A percentile compares a stretch with the other conserved stretches of the same genome.
Evolutionary conservation across 805 yeast species (phyloP).

Genomic region (Yarrowia sp.): DNA sequence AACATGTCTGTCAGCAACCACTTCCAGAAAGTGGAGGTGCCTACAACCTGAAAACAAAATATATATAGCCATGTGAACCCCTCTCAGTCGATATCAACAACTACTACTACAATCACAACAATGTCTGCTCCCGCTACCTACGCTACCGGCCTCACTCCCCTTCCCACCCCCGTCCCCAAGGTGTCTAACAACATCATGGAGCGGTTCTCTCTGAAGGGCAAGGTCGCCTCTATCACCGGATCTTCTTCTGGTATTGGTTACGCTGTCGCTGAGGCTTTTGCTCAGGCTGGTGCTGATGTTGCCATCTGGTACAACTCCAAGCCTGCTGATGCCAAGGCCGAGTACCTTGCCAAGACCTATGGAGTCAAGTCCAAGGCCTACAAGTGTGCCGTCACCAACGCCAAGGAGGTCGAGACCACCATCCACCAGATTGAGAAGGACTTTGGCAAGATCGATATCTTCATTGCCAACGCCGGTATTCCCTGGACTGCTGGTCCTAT

Average conservation of each 20-base stretch:
- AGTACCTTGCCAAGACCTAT: constrained; percentile 53
- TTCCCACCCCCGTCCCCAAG: constrained; percentile 57
- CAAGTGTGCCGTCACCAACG: constrained; percentile 55
- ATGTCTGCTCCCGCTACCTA: constrained; percentile 29
- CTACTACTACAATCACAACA: neutral
- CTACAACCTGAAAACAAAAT: neutral
- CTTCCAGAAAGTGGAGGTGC: neutral
- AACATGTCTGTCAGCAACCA: neutral
- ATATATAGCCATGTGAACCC: neutral
- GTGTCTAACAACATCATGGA: constrained; percentile 56
- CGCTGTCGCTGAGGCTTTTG: constrained; percentile 77
- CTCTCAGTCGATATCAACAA: neutral
- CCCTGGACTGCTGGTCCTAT: constrained; percentile 72
- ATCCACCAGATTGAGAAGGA: constrained; percentile 56
- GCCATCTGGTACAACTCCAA: constrained; percentile 65
- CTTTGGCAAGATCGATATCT: constrained; percentile 76
- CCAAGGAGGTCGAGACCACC: constrained; percentile 49
- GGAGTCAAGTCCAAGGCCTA: constrained; percentile 63
- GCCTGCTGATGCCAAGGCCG: constrained; percentile 64
- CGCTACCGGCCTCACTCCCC: constrained; percentile 41
- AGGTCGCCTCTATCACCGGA: constrained; percentile 80
- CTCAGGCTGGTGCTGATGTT: constrained; percentile 85
- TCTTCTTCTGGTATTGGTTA: constrained; percentile 80
- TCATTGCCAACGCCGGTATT: constrained; percentile 88
- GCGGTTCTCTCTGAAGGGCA: constrained; percentile 74